Base-by-base conservation (phyloP, 495 filamentous ascomycete species). In the Physcia stellaris region DNA sequence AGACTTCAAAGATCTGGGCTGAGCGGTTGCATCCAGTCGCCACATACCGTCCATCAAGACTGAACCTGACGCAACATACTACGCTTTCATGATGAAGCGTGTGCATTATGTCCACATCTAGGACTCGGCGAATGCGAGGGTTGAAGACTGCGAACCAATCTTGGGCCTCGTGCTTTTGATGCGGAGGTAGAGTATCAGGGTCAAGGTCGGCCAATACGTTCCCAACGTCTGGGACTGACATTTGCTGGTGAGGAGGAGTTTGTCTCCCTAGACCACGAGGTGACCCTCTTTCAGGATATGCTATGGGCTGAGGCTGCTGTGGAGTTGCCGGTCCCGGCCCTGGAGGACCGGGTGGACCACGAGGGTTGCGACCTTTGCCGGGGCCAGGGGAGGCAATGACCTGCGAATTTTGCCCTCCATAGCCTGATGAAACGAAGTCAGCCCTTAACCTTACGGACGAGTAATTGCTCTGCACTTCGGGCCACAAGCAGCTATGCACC, bases 81-180 rank as follows among this genome's bases (percentile, higher is more conserved):
- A 90, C 84, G 43, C 83, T 90, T 47, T 92, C 83, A 48, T 92
- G 86, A 41, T 71, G 68, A 11, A 93, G 66, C 13, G 82, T 86
- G 54, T 90, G 84, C n/a, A 88, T 75, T 17, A 92, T 66, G 42
- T 92, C 83, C 23, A 93, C 82, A 52, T 93, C 86, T 35, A 93
- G 67, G 24, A 83, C 71, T 32, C 86, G 80, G 39, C 79, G 80
- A 24, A 92, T 80, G 36, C 76, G 68, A 29, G 83, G 82, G 60
- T 93, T 93, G 66, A 88, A 92, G 39, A 93, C 77, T 22, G 78
- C 83, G 60, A 83, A 88, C 86, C 86, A 92, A 57, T 92, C 85
- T 11, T 67, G 56, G 12, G 79, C 77, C 40, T 86, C 78, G 45
- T 85, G 86, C 66, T 90, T 90, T 40, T 86, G 76, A 35, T 83